phyloP scores from a whole-genome alignment of 345 rosid genomes.

The Syzygium jambos region DNA sequence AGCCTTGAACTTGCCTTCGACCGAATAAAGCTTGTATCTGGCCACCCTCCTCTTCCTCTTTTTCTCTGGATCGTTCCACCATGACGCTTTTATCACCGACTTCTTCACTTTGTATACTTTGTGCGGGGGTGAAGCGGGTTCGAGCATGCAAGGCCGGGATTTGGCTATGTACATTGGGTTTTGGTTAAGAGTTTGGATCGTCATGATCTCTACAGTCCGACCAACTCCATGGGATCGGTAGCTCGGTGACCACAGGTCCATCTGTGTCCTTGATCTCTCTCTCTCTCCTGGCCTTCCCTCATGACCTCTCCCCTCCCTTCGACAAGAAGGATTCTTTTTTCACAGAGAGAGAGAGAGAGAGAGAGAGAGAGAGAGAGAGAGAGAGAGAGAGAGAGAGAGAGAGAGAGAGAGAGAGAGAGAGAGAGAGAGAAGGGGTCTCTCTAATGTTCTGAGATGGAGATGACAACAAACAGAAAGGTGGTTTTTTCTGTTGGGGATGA shows the following conservation, averaged over 20 bases:
- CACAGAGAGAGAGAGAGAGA: fast-evolving
- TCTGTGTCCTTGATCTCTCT: neutral
- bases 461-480: neutral
- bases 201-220: too few relatives aligned
- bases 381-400: fast-evolving
- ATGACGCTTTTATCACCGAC: neutral
- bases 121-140: neutral
- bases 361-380: neutral
- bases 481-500: neutral
- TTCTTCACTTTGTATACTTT: neutral
- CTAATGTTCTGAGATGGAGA: neutral
- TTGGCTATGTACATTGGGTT: neutral
- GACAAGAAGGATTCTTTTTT: neutral
- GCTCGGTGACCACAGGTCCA: neutral
- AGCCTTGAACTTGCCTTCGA: neutral
- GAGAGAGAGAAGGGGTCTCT: neutral
- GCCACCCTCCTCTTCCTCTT: conserved; percentile 26
- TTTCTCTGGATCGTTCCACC: conserved; percentile 30
- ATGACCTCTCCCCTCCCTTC: neutral
- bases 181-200: too few relatives aligned
- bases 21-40: neutral
- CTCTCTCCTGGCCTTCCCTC: neutral
- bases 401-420: fast-evolving
- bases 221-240: too few relatives aligned
- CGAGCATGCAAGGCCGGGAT: conserved; percentile 1